These are phyloP conservation scores for Remersonia thermophila DNA, from an alignment of 2,329 filamentous ascomycete genomes.

Conservation along the genomic window DNA sequence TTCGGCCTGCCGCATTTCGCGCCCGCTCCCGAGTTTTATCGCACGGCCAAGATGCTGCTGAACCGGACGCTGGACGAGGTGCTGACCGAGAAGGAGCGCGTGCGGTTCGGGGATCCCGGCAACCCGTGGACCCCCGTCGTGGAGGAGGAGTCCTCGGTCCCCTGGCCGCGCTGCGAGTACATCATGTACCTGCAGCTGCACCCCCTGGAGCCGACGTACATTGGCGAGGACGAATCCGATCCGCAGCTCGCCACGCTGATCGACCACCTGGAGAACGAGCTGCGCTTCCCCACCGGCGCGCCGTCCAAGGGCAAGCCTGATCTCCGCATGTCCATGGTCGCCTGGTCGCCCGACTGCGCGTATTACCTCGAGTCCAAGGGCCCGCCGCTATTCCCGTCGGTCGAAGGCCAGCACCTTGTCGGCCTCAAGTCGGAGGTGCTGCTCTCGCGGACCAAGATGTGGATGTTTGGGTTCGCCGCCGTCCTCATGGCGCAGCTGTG, in stretches of 20 bases:
- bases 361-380: conserved; percentile 56
- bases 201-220: conserved; percentile 32
- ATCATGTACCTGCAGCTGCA: conserved; percentile 74
- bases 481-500: conserved; percentile 50
- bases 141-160: conserved; percentile 46
- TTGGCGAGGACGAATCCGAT: conserved; percentile 21
- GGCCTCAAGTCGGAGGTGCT: conserved; percentile 51
- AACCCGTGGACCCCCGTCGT: conserved; percentile 69
- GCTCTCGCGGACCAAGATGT: conserved; percentile 43
- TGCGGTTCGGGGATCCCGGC: conserved; percentile 41
- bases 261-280: conserved; percentile 47
- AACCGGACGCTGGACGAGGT: conserved; percentile 59
- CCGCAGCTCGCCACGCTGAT: conserved; percentile 29
- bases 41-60: conserved; percentile 50
- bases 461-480: conserved; percentile 42
- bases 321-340: conserved; percentile 48
- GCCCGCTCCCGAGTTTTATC: conserved; percentile 43
- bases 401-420: conserved; percentile 41
- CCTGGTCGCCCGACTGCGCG: conserved; percentile 57
- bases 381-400: conserved; percentile 40
- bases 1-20: conserved; percentile 79
- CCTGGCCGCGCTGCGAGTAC: conserved; percentile 74
- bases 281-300: conserved; percentile 48
- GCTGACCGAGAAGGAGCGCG: conserved; percentile 51
- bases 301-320: conserved; percentile 42